Evolutionary conservation across 768 basidiomycete genomes (phyloP).

Genomic region (Melanogaster broomeanus): DNA sequence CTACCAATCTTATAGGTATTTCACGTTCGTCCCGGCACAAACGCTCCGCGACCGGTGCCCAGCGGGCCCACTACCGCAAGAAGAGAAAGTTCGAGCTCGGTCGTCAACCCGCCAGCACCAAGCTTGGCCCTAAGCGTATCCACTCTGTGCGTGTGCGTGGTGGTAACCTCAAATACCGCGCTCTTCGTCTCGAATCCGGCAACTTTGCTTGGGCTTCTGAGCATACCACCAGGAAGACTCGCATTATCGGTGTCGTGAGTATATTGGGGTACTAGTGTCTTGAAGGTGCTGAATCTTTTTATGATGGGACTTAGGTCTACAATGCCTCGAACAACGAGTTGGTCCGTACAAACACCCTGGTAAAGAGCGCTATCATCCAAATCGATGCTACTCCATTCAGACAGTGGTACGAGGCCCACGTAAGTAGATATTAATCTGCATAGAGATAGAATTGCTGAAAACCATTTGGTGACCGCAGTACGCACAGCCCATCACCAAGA

Average conservation of each 20-base stretch:
- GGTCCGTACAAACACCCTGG: conserved; percentile 98
- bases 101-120: conserved; percentile 96
- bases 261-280: background rate
- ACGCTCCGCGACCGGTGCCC: conserved; percentile 89
- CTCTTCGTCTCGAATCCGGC: conserved; percentile 93
- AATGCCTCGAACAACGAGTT: conserved; percentile 99
- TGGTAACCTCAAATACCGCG: conserved; percentile 93
- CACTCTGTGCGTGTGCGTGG: conserved; percentile 95
- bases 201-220: conserved; percentile 99
- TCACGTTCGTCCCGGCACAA: conserved; percentile 97
- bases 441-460: background rate
- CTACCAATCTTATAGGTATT: conserved; percentile 65
- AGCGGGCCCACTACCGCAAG: conserved; percentile 96
- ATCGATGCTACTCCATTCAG: conserved; percentile 98
- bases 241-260: conserved; percentile 93
- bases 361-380: conserved; percentile 96
- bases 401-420: conserved; percentile 99
- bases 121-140: conserved; percentile 92
- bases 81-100: conserved; percentile 99
- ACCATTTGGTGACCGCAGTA: conserved; percentile 54
- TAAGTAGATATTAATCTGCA: conserved; percentile 44
- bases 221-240: conserved; percentile 91
- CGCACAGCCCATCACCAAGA: conserved; percentile 92
- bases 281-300: conserved; percentile 6
- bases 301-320: conserved; percentile 66